Base-by-base conservation (phyloP, 2,329 filamentous ascomycete species). In the Colletotrichum spaethianum region DNA sequence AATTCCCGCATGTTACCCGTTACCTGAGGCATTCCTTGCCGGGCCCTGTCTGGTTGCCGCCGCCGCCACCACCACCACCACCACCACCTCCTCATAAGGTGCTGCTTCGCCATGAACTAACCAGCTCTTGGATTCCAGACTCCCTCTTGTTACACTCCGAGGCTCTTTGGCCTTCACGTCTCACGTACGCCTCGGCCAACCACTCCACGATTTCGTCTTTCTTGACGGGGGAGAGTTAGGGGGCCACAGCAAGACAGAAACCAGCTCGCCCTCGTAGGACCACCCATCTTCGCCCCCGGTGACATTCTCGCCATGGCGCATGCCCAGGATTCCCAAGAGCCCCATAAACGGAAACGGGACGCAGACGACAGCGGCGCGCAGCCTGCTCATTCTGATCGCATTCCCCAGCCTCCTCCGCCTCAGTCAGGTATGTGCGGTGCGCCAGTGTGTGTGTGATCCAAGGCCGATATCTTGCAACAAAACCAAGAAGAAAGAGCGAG, bases 331-430 rank as follows among this genome's bases (percentile, higher is more conserved):
- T 64, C 71, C 44, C 74, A 78, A 65, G 83, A 86, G 67, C 78
- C 81, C 74, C 82, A 83, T 78, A 87, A 87, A 80, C 84, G 86
- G 74, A 87, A 87, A 77, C 84, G 85, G 75, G 84, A 85, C 73
- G 76, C 80, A 69, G 84, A 87, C 75, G 85, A 87, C 77, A 80
- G 76, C 74, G 82, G 81, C 75, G 78, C 76, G 70, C 83, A 83
- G 75, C 76, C 77, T 74, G 75, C 76, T 59, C 82, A 81, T 71
- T 74, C 79, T 73, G 82, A 83, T 75, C 81, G 82, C 73, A 83
- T 83, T 73, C 83, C 83, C 73, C 85, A 85, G 77, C 84, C 82
- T 77, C 81, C 82, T 73, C 83, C 81, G 71, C 81, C 82, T 73
- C 83, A 84, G 74, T 83, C 83, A 81, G 84, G 85, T 86, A 83